These are phyloP conservation scores for Ophiostoma novo-ulmi DNA, from an alignment of 2,329 filamentous ascomycete species.

Conservation along the genomic window DNA sequence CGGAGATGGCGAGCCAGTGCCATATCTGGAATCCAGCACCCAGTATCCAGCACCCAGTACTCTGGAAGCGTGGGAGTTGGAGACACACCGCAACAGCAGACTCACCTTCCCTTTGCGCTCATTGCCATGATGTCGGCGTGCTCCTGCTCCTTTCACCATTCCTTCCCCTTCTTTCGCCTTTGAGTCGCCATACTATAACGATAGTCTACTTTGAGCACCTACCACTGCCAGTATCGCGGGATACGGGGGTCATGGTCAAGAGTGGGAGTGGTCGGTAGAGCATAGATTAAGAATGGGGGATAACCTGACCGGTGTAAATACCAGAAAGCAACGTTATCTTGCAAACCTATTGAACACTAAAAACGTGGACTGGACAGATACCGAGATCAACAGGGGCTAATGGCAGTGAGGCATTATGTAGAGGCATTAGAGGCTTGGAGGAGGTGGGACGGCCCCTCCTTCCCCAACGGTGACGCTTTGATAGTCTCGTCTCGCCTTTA, in stretches of 20 bases:
- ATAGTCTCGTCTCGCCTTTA: background rate
- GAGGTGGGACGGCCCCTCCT: background rate
- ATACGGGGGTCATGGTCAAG: background rate
- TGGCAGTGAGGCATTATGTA: too few species aligned
- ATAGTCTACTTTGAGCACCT: background rate
- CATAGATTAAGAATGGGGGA: background rate
- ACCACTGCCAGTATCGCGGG: conserved; percentile 8
- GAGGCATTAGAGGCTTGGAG: background rate
- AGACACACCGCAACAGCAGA: background rate
- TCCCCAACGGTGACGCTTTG: background rate
- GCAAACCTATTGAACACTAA: background rate
- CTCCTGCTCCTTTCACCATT: background rate
- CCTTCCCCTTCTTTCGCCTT: background rate
- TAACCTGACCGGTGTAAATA: too few species aligned
- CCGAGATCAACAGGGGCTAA: background rate
- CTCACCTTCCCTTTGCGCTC: background rate
- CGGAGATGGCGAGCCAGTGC: background rate
- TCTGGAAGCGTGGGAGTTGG: background rate
- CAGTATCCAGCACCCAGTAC: background rate
- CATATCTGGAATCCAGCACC: too few species aligned
- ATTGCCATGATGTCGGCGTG: background rate
- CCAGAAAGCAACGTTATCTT: background rate
- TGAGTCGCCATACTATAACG: background rate
- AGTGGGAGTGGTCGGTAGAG: background rate
- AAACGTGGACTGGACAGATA: background rate